Evolutionary conservation across 257 asterid genomes (phyloP).

Genomic region (Ocimum tenuiflorum): DNA sequence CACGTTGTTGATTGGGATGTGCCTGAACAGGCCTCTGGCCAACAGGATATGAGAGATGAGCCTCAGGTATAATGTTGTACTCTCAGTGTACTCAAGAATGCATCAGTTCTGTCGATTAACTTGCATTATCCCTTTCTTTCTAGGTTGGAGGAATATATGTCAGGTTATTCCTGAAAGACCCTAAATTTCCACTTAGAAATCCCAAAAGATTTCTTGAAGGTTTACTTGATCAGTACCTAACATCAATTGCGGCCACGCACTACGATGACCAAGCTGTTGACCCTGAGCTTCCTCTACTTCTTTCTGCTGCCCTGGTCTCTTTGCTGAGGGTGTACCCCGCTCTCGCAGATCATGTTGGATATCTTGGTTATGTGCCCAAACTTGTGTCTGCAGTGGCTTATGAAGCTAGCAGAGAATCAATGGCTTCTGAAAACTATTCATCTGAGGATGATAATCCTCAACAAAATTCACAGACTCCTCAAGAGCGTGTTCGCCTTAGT

Average conservation of each 20-base stretch:
- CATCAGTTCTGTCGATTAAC: conserved; percentile 18
- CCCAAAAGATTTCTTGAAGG: conserved; percentile 98
- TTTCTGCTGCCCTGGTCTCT: conserved; percentile 93
- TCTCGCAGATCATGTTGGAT: conserved; percentile 99
- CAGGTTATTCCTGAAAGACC: conserved; percentile 90
- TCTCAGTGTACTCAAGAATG: conserved; percentile 14
- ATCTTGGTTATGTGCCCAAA: conserved; percentile 92
- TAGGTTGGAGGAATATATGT: conserved; percentile 99
- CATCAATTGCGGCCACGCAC: conserved; percentile 82
- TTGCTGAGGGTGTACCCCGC: conserved; percentile 93
- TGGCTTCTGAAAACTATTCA: conserved; percentile 65
- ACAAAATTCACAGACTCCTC: conserved; percentile 65
- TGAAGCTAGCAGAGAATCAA: conserved; percentile 89
- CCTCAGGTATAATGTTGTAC: conserved; percentile 66
- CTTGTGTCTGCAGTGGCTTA: conserved; percentile 91
- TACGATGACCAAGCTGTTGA: conserved; percentile 70
- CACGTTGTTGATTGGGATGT: conserved; percentile 95
- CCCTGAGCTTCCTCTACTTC: conserved; percentile 92
- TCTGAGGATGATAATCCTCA: conserved; percentile 50
- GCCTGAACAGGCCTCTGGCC: conserved; percentile 90
- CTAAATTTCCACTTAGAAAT: conserved; percentile 92
- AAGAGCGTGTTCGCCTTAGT: conserved; percentile 92
- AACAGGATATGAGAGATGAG: conserved; percentile 94
- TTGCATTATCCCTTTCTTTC: conserved; percentile 20
- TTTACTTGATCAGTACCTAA: conserved; percentile 84